phyloP scores from a whole-genome alignment of 345 rosid genomes.

The Passiflora organensis region DNA sequence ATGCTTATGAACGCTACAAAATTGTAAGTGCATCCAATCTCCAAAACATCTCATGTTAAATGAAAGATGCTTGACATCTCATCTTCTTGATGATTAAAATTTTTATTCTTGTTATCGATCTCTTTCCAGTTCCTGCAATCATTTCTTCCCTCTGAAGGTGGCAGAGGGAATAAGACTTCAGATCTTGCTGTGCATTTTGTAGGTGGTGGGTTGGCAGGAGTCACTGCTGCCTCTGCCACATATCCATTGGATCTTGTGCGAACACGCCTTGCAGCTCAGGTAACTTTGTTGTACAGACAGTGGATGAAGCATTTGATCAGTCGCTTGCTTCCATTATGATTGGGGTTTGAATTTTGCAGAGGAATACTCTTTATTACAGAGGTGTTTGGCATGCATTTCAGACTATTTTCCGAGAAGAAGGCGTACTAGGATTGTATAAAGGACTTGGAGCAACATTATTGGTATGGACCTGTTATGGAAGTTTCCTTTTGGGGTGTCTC shows the following conservation, averaged over 20 bases:
- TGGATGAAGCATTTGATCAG: neutral
- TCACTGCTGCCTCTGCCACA: constrained; percentile 91
- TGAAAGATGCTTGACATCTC: neutral
- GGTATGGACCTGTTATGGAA: constrained; percentile 31
- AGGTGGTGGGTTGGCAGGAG: constrained; percentile 90
- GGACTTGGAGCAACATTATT: constrained; percentile 91
- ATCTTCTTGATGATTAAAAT: neutral
- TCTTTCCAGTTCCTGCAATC: constrained; percentile 58
- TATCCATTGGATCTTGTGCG: constrained; percentile 98
- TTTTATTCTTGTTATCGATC: constrained; percentile 5
- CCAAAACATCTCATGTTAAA: neutral
- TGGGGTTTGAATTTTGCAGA: constrained; percentile 41
- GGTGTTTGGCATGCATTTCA: constrained; percentile 75
- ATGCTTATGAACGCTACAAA: constrained; percentile 72
- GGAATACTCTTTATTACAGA: constrained; percentile 65
- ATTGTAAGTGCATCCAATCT: constrained; percentile 32
- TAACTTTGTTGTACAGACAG: constrained; percentile 17
- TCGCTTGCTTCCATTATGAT: neutral
- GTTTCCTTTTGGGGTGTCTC: neutral
- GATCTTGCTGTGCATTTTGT: constrained; percentile 65
- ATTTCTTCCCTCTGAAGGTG: constrained; percentile 46
- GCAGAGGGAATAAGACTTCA: constrained; percentile 39
- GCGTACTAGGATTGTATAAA: constrained; percentile 73
- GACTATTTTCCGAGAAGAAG: constrained; percentile 74
- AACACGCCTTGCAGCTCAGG: constrained; percentile 97